Evolutionary conservation across 768 basidiomycete species (phyloP), one percentile per base, ranked within the genome.

Genomic region (Coprinopsis strossmayeri): DNA sequence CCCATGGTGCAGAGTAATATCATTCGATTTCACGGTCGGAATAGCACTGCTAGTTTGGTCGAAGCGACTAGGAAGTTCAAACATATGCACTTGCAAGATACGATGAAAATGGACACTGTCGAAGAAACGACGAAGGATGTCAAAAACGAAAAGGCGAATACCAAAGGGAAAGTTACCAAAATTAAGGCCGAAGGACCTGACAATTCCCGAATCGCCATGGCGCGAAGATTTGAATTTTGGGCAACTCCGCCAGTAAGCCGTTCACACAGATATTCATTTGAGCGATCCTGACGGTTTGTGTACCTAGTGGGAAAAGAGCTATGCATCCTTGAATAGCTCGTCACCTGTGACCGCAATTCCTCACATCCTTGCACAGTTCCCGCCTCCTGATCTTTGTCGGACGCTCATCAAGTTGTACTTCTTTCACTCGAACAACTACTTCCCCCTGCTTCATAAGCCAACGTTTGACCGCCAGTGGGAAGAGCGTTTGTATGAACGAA

Each of bases 401-500:
- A 24, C 60, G 55, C 15, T 96, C 25, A 77, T 93, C 54, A 66
- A 78, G 32, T 67, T 83, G 24, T 92, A 80, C 60, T 95, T 95
- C 56, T 54, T 64, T 2, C 70, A 81, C 50, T 62, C 73, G 43
- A 86, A 91, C 57, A 57, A 61, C 24, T 68, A 77, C 28, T 70
- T 80, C 47, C 87, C 88, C 5, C 64, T 92, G 17, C 68, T 93
- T 24, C 87, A 91, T 58, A 74, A 73, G 18, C 79, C 79, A 3
- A 81, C 82, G 0, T 91, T 93, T 57, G 68, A 79, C 30, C 71
- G 71, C 13, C 78, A 84, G 39, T 82, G 80, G 69, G 66, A 59
- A 26, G 72, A 77, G 1, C 68, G 68, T 5, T 57, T 84, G 21
- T 75, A 86, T 54, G 67, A 73, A 24, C 69, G 64, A 13, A 75